phyloP scores from a whole-genome alignment of 2,329 filamentous ascomycete species.

The Stagonosporopsis chrysanthemi region DNA sequence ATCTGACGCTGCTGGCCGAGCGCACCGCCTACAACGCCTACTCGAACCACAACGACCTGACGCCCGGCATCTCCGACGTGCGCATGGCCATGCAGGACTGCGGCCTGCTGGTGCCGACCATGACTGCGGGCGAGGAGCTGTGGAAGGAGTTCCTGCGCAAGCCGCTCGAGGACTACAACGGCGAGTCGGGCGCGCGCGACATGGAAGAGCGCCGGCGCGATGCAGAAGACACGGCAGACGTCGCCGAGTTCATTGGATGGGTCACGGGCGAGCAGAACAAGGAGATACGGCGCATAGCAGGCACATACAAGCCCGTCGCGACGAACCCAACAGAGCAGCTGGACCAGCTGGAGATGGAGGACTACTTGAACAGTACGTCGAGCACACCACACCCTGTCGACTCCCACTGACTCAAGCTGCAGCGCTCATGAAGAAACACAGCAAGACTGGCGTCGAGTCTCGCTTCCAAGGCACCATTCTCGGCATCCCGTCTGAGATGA shows the following conservation, averaged over 20 bases:
- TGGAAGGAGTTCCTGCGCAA: conserved; percentile 62
- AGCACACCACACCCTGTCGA: background rate
- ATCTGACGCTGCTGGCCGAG: conserved; percentile 77
- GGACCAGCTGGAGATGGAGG: conserved; percentile 54
- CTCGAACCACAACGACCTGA: conserved; percentile 71
- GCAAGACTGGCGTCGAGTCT: conserved; percentile 84
- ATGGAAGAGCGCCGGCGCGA: conserved; percentile 56
- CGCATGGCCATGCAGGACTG: conserved; percentile 84
- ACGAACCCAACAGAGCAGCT: conserved; percentile 56
- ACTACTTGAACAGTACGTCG: conserved; percentile 54
- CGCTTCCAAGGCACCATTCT: conserved; percentile 86
- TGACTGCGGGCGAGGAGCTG: conserved; percentile 72
- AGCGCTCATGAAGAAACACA: conserved; percentile 92
- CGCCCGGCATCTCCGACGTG: conserved; percentile 76
- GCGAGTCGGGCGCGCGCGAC: conserved; percentile 48
- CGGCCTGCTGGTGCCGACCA: conserved; percentile 75
- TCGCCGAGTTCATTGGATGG: conserved; percentile 82
- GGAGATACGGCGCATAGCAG: conserved; percentile 83
- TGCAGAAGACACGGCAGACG: conserved; percentile 78
- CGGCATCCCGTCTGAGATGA: conserved; percentile 74
- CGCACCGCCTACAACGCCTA: conserved; percentile 75
- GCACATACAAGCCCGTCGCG: conserved; percentile 59
- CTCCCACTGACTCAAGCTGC: conserved; percentile 23
- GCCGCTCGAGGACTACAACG: conserved; percentile 53
- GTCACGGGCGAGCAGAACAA: conserved; percentile 74